Evolutionary conservation across 805 yeast species (phyloP).

Genomic region (Ogataea glucozyma): DNA sequence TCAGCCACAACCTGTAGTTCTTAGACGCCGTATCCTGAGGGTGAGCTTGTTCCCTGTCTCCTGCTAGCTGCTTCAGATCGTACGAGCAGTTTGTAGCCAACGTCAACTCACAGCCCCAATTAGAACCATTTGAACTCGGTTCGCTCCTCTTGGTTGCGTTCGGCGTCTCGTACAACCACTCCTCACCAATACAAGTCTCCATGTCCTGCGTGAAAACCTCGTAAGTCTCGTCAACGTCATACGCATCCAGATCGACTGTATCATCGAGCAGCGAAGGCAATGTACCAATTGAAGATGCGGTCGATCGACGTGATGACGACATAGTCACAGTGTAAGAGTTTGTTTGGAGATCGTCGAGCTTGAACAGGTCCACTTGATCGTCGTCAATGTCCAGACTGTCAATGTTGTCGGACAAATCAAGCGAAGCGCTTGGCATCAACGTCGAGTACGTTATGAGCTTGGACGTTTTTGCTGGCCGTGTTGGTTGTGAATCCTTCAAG

Average conservation of each 20-base stretch:
- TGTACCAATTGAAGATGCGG: constrained; percentile 7
- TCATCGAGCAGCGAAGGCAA: constrained; percentile 27
- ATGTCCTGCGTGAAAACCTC: constrained; percentile 16
- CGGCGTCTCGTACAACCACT: constrained; percentile 22
- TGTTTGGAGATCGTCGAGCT: constrained; percentile 26
- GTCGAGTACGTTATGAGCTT: constrained; percentile 24
- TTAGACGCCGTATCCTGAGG: constrained; percentile 14
- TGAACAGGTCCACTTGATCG: constrained; percentile 17
- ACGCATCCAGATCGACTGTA: constrained; percentile 16
- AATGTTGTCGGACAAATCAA: too few species aligned
- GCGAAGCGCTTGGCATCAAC: constrained; percentile 9
- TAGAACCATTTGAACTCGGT: too few species aligned
- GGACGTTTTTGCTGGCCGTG: constrained; percentile 9
- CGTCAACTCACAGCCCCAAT: constrained; percentile 21
- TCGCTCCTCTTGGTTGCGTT: too few species aligned
- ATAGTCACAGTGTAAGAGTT: constrained; percentile 15
- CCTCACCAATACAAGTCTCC: constrained; percentile 3
- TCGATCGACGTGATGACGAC: constrained; percentile 18
- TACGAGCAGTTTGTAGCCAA: constrained; percentile 11
- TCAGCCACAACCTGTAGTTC: constrained; percentile 21
- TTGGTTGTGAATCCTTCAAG: constrained; percentile 17
- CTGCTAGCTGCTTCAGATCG: too few species aligned
- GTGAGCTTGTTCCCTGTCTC: constrained; percentile 4
- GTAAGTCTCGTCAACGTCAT: constrained; percentile 16
- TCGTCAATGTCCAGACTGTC: too few species aligned